Evolutionary conservation across 2,329 filamentous ascomycete genomes (phyloP), one percentile per base, ranked within the genome.

Genomic region (Aspergillus sp.): DNA sequence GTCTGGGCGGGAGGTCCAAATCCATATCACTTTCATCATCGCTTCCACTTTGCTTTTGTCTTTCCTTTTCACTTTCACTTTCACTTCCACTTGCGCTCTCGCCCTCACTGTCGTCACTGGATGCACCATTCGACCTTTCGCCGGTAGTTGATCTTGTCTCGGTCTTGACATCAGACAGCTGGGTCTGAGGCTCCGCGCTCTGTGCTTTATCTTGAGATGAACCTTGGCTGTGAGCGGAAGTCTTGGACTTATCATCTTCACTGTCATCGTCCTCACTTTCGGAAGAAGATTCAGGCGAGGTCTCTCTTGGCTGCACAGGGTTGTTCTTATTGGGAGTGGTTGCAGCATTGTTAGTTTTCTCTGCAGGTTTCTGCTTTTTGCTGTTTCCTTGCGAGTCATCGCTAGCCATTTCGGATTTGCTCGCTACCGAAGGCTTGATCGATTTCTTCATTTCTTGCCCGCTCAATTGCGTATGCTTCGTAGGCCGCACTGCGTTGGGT

Each of bases 1-100:
- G 46, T 22, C 6, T 49, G 18, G 18, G 46, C 20, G 46, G 46
- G 18, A 22, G 10, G 6, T 22, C 11, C 16, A n/a, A 5, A 16
- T 52, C 49, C n/a, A 24, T 52, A 31, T 52, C 46, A 63, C 60
- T 52, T 29, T 56, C 49, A 56, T 60, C 31, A 57, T 68, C 61
- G n/a, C 65, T 54, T 14, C 62, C 64, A 20, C 26, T 42, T 24
- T 24, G 3, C 24, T 5, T 24, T 12, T 64, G 64, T 16, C 56
- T 55, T 18, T 53, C 57, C 45, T 22, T 54, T 16, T 50, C 55
- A 39, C 24, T 32, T 6, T 4, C 22, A n/a, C 56, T 55, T 18
- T 52, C 57, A 49, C 29, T 54, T 16, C 52, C 55, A 39, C 18
- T 32, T 6, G 58, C 61, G 14, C 55, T 49, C 11, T 55, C 56